Percentiles rank a stretch among this genome's conserved stretches.
phyloP scores from a whole-genome alignment of 495 filamentous ascomycete genomes.

The Venustampulla echinocandica region DNA sequence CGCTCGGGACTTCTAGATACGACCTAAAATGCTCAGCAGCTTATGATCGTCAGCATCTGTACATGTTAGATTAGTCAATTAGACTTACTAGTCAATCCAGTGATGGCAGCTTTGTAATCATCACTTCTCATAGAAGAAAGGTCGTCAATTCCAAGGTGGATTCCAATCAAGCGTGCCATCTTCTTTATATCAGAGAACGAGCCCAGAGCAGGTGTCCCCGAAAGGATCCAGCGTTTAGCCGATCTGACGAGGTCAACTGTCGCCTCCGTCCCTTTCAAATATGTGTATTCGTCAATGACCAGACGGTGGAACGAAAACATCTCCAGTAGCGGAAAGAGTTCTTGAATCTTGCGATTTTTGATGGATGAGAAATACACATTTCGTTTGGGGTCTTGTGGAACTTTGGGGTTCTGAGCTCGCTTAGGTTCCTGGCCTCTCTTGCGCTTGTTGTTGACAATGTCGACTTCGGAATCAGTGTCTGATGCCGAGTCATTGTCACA shows the following conservation, averaged over 20 bases:
- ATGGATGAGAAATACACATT: constrained; percentile 12
- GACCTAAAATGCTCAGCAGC: constrained; percentile 8
- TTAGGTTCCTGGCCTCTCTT: background rate
- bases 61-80: too few species aligned
- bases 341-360: background rate
- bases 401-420: background rate
- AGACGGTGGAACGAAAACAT: constrained; percentile 54
- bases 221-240: constrained; percentile 53
- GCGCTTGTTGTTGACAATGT: too few species aligned
- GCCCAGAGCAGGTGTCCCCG: constrained; percentile 53
- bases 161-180: constrained; percentile 46
- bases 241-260: constrained; percentile 30
- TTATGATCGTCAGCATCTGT: too few species aligned
- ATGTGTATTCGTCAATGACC: constrained; percentile 60
- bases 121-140: constrained; percentile 28
- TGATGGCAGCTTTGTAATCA: constrained; percentile 23
- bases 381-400: background rate
- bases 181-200: constrained; percentile 54
- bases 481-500: too few species aligned
- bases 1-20: constrained; percentile 30
- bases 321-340: constrained; percentile 38
- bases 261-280: constrained; percentile 32
- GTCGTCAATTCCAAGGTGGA: constrained; percentile 46
- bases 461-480: too few species aligned
- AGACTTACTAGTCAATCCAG: constrained; percentile 30